A percentile compares a stretch with the other conserved stretches of the same genome.
These are phyloP conservation scores for Claviceps spartinae DNA, from an alignment of 2,329 filamentous ascomycete genomes.

Conservation along the genomic window DNA sequence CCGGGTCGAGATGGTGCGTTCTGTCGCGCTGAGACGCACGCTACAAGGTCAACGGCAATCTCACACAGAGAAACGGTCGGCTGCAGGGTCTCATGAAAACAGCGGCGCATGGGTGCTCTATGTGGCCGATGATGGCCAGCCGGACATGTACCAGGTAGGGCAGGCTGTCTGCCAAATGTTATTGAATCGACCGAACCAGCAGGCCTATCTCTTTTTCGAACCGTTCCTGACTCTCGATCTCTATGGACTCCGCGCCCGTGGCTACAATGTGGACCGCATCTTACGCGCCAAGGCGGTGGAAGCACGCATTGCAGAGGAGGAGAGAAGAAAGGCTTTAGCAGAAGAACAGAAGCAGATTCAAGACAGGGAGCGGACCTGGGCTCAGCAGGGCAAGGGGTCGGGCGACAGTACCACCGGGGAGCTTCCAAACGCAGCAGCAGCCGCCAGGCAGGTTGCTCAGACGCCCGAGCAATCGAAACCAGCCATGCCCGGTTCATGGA, in stretches of 20 bases:
- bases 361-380: slow-evolving; percentile 36
- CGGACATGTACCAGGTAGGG: slow-evolving; percentile 85
- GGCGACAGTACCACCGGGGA: slow-evolving; percentile 3
- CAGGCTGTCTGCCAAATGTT: slow-evolving; percentile 73
- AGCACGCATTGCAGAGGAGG: slow-evolving; percentile 72
- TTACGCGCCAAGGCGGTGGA: slow-evolving; percentile 78
- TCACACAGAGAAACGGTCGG: slow-evolving; percentile 62
- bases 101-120: slow-evolving; percentile 56
- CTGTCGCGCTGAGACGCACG: slow-evolving; percentile 64
- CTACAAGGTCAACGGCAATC: slow-evolving; percentile 56
- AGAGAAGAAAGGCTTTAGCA: slow-evolving; percentile 60
- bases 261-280: slow-evolving; percentile 95
- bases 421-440: slow-evolving; percentile 15
- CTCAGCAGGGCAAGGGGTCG: slow-evolving; percentile 19
- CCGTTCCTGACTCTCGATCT: slow-evolving; percentile 79
- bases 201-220: slow-evolving; percentile 82
- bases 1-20: slow-evolving; percentile 61
- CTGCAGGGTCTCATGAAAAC: slow-evolving; percentile 44
- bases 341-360: slow-evolving; percentile 57
- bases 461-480: slow-evolving; percentile 27
- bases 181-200: slow-evolving; percentile 69
- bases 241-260: slow-evolving; percentile 66
- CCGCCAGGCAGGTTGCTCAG: slow-evolving; percentile 24
- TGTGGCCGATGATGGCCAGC: slow-evolving; percentile 52
- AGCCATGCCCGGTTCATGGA: slow-evolving; percentile 64